Base-by-base conservation (phyloP, 108 stramenopile genomes). In the Cyclotella atomus region DNA sequence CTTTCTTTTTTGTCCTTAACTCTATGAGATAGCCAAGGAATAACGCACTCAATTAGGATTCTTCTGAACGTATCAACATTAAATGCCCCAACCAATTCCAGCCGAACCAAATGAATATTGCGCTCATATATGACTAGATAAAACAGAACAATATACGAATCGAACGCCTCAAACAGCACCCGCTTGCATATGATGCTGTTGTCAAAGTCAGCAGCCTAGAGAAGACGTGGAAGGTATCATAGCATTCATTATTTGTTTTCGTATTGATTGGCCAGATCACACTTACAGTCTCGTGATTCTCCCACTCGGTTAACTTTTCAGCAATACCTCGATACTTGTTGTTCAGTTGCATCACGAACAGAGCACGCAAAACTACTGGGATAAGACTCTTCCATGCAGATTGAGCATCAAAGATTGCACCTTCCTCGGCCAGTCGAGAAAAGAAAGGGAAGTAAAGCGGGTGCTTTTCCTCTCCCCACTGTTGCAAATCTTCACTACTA, bases 161-260 rank as follows among this genome's bases (percentile, higher is more conserved):
- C 94, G 79, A 95, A 92, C 4, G 90, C 89, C 81, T 95, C 94
- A 66, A 95, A 95, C 24, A 91, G 45, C 33, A 95, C 85, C 16
- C 94, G 77, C 66, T 95, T 95, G 44, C 91, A 43, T 46, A 92
- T 90, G 19, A 95, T 55, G 55, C 85, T 84, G 65, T 88, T 86
- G 12, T 85, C 65, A 60, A 86, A 73, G 43, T 70, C 83, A 19
- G 60, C 56, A 36, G 75, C 54, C 2, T 59, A 9, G 2, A 33
- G 14, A 12, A 59, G 2, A 59, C 14, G 29, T 2, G 33, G 30
- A 59, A 2, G 2, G 56, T 17, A 33, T 4, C 3, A 32, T 15
- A 32, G 32, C 2, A 59, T n/a, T n/a, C n/a, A n/a, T n/a, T n/a
- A 30, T 23, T 30, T 17, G 3, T 1, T 15, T 2, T 19, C 5